A percentile compares a stretch with the other conserved stretches of the same genome.
These are phyloP conservation scores for Tolypocladium paradoxum DNA, from an alignment of 2,329 filamentous ascomycete genomes.

Conservation along the genomic window DNA sequence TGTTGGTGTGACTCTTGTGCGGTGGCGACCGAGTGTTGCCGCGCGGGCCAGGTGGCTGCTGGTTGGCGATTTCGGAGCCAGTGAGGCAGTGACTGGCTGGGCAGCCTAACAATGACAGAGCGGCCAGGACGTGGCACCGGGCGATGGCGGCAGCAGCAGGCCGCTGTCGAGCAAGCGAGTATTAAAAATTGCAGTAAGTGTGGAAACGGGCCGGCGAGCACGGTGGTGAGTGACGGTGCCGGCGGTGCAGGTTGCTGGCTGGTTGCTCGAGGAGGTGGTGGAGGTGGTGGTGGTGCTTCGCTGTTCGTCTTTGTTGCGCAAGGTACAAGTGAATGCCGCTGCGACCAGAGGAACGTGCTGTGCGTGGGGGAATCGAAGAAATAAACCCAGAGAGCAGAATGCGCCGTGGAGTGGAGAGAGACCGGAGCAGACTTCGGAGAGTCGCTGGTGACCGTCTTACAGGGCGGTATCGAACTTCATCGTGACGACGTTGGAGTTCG, in stretches of 20 bases:
- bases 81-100: slow-evolving; percentile 12
- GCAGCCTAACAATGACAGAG: slow-evolving; percentile 1
- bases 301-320: slow-evolving; percentile 17
- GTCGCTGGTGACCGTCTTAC: slow-evolving; percentile 40
- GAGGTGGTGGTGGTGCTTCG: neutral
- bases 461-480: slow-evolving; percentile 43
- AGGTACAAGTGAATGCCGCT: slow-evolving; percentile 43
- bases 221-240: neutral
- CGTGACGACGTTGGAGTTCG: slow-evolving; percentile 38
- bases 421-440: slow-evolving; percentile 43
- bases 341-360: slow-evolving; percentile 12
- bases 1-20: slow-evolving; percentile 25
- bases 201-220: neutral
- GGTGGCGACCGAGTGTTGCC: slow-evolving; percentile 23
- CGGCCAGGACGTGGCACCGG: slow-evolving; percentile 4
- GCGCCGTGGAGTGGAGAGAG: slow-evolving; percentile 28
- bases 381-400: slow-evolving; percentile 14
- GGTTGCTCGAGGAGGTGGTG: neutral
- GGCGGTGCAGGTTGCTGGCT: neutral
- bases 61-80: slow-evolving; percentile 26
- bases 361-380: slow-evolving; percentile 3
- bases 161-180: neutral
- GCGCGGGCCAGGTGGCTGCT: slow-evolving; percentile 19
- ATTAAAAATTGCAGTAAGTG: neutral
- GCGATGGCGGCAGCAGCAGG: neutral